Evolutionary conservation across 2,329 filamentous ascomycete species (phyloP).

Genomic region (Clonostachys sp.): DNA sequence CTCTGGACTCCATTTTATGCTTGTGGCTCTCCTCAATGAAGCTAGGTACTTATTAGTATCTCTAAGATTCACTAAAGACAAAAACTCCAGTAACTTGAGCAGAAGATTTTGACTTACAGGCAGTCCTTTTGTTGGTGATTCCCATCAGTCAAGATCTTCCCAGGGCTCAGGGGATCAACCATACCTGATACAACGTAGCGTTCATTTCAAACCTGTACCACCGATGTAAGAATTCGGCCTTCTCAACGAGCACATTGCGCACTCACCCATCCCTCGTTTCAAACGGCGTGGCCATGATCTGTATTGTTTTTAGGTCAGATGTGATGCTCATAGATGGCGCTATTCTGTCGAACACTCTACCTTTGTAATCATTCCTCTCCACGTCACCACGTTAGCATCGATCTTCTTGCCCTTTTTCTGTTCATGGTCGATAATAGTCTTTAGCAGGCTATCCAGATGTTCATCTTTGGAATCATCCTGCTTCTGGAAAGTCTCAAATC

Average conservation of each 20-base stretch:
- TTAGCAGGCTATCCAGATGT: constrained; percentile 80
- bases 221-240: constrained; percentile 6
- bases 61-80: not conserved
- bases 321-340: not conserved
- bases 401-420: constrained; percentile 60
- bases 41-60: constrained; percentile 32
- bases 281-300: constrained; percentile 85
- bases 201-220: constrained; percentile 84
- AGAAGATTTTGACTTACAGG: constrained; percentile 36
- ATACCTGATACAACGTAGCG: constrained; percentile 82
- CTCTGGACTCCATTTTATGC: constrained; percentile 61
- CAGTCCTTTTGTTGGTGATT: constrained; percentile 34
- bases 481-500: constrained; percentile 79
- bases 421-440: constrained; percentile 71
- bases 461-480: constrained; percentile 80
- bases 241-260: not conserved
- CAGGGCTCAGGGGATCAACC: constrained; percentile 17
- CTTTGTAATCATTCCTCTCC: constrained; percentile 99
- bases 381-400: constrained; percentile 80
- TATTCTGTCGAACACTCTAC: constrained; percentile 33
- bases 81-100: not conserved
- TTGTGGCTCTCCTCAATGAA: constrained; percentile 90
- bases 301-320: constrained; percentile 2
- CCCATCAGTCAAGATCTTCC: constrained; percentile 4
- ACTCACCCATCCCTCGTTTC: constrained; percentile 73